Base-by-base conservation (phyloP, 2,329 filamentous ascomycete genomes). In the Botrytis hyacinthi region DNA sequence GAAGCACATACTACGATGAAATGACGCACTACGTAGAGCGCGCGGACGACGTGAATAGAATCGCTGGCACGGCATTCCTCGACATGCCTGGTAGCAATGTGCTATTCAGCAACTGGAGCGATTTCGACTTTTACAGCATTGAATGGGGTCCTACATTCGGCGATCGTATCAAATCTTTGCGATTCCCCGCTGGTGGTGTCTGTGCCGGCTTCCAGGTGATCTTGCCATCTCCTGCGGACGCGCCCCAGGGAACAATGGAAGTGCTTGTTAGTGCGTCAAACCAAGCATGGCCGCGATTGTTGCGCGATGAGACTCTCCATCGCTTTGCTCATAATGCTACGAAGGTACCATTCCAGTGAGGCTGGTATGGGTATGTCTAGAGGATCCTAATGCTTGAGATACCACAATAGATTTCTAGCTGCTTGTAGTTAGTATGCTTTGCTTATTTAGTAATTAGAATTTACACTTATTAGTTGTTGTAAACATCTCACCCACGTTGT, bases 71-170 rank as follows among this genome's bases (percentile, higher is more conserved):
- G 18, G 67, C 67, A 16, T 70, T 70, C 37, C 51, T 70, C 14
- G 67, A 70, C 4, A 42, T 70, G 46, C 67, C 67, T 20, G 67
- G 67, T 57, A 57, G 51, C 67, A 70, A 70, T 70, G 46, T 54
- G 16, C 46, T 70, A 20, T 32, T 70, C 7, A 70, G 48, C 37
- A 57, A 54, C 29, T 70, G 67, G 67, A 59, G 32, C 35, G 67
- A 59, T 2, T 70, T 70, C 35, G 67, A 70, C n/a, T 54, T 40
- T 9, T 70, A 70, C n/a, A 42, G 67, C 32, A 70, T 70, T 60
- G 67, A 70, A 42, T 70, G 67, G 67, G 67, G 67, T 22, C 67
- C 46, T 22, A 37, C 35, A 60, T 59, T 70, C 44, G 67, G 67
- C 26, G 67, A 59, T 57, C 46, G 26, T 10, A 60, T 60, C 48